Evolutionary conservation across 176 grass and related monocot species (phyloP).

Genomic region (Phyllostachys edulis): DNA sequence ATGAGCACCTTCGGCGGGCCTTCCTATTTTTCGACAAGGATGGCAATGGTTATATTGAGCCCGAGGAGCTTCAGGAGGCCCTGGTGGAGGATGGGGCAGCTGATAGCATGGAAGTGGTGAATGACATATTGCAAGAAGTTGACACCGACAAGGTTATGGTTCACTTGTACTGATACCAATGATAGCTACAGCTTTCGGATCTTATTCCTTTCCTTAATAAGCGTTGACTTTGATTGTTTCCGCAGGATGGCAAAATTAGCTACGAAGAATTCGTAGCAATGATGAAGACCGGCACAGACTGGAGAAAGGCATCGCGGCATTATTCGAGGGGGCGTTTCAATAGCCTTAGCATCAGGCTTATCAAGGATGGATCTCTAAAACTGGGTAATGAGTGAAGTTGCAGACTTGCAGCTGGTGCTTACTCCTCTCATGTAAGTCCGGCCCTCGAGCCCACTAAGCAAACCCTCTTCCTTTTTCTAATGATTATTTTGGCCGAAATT

Average conservation of each 20-base stretch:
- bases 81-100: conserved; percentile 56
- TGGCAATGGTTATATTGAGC: conserved; percentile 75
- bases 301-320: conserved; percentile 83
- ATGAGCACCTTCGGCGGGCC: conserved; percentile 74
- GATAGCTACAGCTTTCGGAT: not conserved
- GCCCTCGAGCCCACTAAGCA: conserved; percentile 26
- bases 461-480: conserved; percentile 34
- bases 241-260: conserved; percentile 84
- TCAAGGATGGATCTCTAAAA: conserved; percentile 81
- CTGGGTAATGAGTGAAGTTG: conserved; percentile 52
- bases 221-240: not conserved
- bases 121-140: conserved; percentile 80
- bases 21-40: conserved; percentile 85
- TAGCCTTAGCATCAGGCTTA: conserved; percentile 72
- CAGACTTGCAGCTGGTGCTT: conserved; percentile 21
- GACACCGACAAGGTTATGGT: conserved; percentile 77
- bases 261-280: conserved; percentile 81
- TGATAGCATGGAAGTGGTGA: conserved; percentile 62
- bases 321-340: conserved; percentile 88
- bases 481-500: conserved; percentile 64
- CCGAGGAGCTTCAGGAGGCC: conserved; percentile 68
- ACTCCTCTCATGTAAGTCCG: conserved; percentile 19
- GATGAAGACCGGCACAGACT: conserved; percentile 94
- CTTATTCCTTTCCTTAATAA: not conserved
- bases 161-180: not conserved